Conservation (phyloP, 176 grass and related monocot species). For the Phoenix dactylifera region DNA sequence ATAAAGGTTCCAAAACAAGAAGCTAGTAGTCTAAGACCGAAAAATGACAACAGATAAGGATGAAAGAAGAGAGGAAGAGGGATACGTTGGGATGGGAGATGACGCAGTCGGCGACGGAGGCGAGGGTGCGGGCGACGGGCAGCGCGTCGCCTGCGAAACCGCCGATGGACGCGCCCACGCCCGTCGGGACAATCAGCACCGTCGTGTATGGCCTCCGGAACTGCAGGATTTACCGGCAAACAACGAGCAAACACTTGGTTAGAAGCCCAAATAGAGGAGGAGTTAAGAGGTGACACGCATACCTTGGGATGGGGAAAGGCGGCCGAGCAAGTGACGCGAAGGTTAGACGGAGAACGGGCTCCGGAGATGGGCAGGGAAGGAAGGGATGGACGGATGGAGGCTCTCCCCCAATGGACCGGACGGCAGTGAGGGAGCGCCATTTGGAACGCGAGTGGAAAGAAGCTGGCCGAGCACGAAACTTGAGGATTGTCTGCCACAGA, state of each 20-base stretch:
- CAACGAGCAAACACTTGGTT: background rate
- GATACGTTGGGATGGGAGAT: slow-evolving; percentile 90
- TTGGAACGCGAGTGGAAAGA: background rate
- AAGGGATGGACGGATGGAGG: slow-evolving; percentile 8
- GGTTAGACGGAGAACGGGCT: background rate
- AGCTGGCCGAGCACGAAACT: no score
- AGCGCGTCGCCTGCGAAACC: slow-evolving; percentile 87
- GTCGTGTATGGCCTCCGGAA: slow-evolving; percentile 75
- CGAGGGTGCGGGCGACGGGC: slow-evolving; percentile 57
- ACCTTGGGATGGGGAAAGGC: slow-evolving; percentile 3
- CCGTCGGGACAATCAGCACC: slow-evolving; percentile 81
- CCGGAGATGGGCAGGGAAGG: background rate
- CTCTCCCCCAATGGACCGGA: slow-evolving; percentile 1
- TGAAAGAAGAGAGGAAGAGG: background rate
- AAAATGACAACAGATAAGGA: no score
- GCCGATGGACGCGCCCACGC: slow-evolving; percentile 63
- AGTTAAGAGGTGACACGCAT: background rate
- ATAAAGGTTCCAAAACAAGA: no score
- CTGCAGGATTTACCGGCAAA: background rate
- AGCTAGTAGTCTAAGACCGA: no score
- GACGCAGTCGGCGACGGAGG: slow-evolving; percentile 61
- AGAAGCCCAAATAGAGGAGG: background rate
- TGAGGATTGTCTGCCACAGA: no score
- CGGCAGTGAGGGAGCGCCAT: slow-evolving; percentile 33
- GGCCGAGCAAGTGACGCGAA: slow-evolving; percentile 7